phyloP scores from a whole-genome alignment of 768 basidiomycete genomes.

The Lactifluus hygrophoroides region DNA sequence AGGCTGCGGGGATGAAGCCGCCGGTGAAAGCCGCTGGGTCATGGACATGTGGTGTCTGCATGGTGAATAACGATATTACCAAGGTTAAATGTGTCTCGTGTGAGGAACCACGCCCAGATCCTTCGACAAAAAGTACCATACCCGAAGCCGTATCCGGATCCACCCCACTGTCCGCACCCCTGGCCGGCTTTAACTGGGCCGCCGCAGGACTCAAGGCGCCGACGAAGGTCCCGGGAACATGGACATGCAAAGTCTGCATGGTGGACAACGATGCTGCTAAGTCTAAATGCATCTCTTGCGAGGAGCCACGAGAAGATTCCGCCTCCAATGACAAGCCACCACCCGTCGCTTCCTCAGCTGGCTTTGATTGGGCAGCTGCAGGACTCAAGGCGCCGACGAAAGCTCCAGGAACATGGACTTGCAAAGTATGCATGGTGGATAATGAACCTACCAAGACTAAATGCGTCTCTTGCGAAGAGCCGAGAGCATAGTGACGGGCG shows the following conservation, averaged over 20 bases:
- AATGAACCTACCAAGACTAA: slow-evolving; percentile 24
- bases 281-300: slow-evolving; percentile 29
- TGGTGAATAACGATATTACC: slow-evolving; percentile 37
- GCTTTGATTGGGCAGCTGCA: slow-evolving; percentile 35
- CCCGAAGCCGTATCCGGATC: not conserved
- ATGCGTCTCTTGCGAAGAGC: slow-evolving; percentile 27
- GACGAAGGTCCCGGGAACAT: slow-evolving; percentile 24
- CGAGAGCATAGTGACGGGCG: slow-evolving; percentile 3
- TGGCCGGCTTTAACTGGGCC: slow-evolving; percentile 31
- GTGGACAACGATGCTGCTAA: slow-evolving; percentile 23
- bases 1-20: slow-evolving; percentile 25
- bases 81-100: slow-evolving; percentile 43
- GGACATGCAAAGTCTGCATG: slow-evolving; percentile 35
- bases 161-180: not conserved
- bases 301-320: slow-evolving; percentile 10
- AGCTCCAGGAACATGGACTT: slow-evolving; percentile 31
- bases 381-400: slow-evolving; percentile 28
- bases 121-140: not conserved
- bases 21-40: slow-evolving; percentile 15
- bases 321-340: not conserved
- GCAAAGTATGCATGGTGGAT: slow-evolving; percentile 29
- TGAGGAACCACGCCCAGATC: slow-evolving; percentile 25
- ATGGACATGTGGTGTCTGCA: slow-evolving; percentile 26
- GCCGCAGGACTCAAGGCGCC: slow-evolving; percentile 31
- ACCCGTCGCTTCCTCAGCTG: slow-evolving; percentile 1